Evolutionary conservation across 805 yeast genomes (phyloP).

Genomic region (Saturnispora kantuleensis): DNA sequence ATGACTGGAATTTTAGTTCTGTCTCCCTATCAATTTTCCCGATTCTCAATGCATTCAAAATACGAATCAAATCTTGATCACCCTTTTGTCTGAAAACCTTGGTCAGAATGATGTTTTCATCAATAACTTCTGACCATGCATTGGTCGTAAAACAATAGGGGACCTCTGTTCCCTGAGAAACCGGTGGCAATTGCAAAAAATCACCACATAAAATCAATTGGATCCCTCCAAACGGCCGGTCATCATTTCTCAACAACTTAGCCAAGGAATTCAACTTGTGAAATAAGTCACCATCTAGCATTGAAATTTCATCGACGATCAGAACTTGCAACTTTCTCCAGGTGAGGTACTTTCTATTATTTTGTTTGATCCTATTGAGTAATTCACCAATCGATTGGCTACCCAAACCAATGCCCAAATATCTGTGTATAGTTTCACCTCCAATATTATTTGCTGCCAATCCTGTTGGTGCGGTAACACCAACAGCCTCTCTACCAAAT

Average conservation of each 20-base stretch:
- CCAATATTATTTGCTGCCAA: conserved; percentile 92
- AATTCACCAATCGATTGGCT: conserved; percentile 32
- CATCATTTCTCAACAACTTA: conserved; percentile 35
- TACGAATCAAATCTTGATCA: conserved; percentile 64
- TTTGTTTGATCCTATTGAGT: conserved; percentile 38
- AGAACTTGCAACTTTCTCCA: conserved; percentile 68
- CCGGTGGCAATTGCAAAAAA: conserved; percentile 93
- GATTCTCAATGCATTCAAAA: conserved; percentile 71
- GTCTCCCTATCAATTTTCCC: conserved; percentile 53
- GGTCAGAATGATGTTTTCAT: conserved; percentile 58
- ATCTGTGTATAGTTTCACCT: conserved; percentile 79
- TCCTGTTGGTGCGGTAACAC: conserved; percentile 93
- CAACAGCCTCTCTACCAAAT: conserved; percentile 45
- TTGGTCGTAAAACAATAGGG: conserved; percentile 67
- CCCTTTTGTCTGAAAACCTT: conserved; percentile 83
- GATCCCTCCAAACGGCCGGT: conserved; percentile 84
- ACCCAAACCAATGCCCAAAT: conserved; percentile 81
- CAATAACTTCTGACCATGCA: conserved; percentile 57
- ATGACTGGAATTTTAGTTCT: conserved; percentile 34
- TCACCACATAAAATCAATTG: conserved; percentile 91
- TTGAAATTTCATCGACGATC: conserved; percentile 87
- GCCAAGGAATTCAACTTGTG: conserved; percentile 70
- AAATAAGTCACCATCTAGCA: conserved; percentile 76
- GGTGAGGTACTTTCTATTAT: conserved; percentile 32
- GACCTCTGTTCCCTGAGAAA: conserved; percentile 33